Base-by-base conservation (phyloP, 176 grass and related monocot species). In the Aechmea fasciata region DNA sequence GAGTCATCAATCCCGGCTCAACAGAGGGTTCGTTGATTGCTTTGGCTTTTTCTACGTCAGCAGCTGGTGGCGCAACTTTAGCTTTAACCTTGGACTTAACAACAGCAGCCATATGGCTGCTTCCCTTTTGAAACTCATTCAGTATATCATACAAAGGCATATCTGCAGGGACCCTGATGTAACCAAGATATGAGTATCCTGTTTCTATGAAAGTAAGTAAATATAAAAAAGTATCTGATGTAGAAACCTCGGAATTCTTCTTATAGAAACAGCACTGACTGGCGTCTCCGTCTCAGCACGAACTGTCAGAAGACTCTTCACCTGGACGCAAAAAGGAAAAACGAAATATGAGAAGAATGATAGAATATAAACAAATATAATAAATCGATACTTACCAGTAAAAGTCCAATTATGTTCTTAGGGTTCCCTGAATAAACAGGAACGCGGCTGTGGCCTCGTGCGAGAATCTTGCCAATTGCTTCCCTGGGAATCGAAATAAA, bases 101-200 rank as follows among this genome's bases (percentile, higher is more conserved):
- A 73, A 99, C 95, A 70, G 95, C 95, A 85, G 95, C 95, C 95
- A 99, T 99, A 67, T 99, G 95, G 69, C 95, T 99, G 81, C 95
- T 99, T 83, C 95, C 95, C 82, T 99, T 99, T 79, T 99, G 95
- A 78, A 99, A 99, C 69, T 99, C 95, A 15, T 99, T 99, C 63
- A 99, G 80, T 90, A 99, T 99, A 78, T 99, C 95, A 72, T 99
- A 99, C 51, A 99, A 77, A 75, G 95, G 95, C 95, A 99, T 94
- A 73, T 94, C 95, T 29, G 90, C 81, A 53, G 95, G 95, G 78
- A 99, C 95, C 82, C 95, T 99, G 78, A 53, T 77, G 69, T 78
- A 69, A 52, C 11, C 47, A 80, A 57, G 55, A 66, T 64, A 75
- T 75, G 74, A 20, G 72, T 68, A 50, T 20, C 22, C 8, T 12